Evolutionary conservation across 2,329 filamentous ascomycete genomes (phyloP).

Genomic region (Boeremia exigua): DNA sequence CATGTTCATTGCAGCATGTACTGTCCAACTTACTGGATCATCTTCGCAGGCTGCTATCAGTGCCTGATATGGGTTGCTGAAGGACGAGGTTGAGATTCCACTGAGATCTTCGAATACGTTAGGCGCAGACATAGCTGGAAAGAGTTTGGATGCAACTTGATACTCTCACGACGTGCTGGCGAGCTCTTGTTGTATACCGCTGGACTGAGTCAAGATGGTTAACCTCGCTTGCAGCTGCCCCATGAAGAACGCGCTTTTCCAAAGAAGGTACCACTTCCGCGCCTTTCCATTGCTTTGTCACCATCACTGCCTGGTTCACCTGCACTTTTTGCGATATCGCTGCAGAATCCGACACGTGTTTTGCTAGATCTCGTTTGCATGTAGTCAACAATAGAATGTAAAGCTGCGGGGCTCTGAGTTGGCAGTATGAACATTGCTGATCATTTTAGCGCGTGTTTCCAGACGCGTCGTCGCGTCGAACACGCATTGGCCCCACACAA

Average conservation of each 20-base stretch:
- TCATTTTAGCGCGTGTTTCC: neutral
- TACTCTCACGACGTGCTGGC: neutral
- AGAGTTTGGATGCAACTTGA: neutral
- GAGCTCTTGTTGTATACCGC: neutral
- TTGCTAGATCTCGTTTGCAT: neutral
- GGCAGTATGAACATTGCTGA: neutral
- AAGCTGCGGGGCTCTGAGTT: neutral
- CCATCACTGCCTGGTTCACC: neutral
- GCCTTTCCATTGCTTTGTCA: neutral
- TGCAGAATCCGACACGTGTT: neutral
- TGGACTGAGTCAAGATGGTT: conserved; percentile 1
- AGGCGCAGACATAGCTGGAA: conserved; percentile 23
- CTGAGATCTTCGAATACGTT: conserved; percentile 50
- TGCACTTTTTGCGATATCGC: neutral
- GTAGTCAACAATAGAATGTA: neutral
- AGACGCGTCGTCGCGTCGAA: conserved; percentile 6
- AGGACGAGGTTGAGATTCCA: conserved; percentile 44
- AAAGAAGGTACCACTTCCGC: neutral
- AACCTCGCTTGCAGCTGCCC: conserved; percentile 2
- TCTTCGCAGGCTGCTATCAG: conserved; percentile 72
- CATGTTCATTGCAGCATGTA: neutral
- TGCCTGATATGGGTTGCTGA: conserved; percentile 77
- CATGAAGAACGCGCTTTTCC: neutral
- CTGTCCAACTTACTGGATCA: conserved; percentile 63
- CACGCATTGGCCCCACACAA: neutral